A percentile compares a stretch with the other conserved stretches of the same genome.
phyloP scores from a whole-genome alignment of 108 stramenopile genomes.

The Tribonema minus region DNA sequence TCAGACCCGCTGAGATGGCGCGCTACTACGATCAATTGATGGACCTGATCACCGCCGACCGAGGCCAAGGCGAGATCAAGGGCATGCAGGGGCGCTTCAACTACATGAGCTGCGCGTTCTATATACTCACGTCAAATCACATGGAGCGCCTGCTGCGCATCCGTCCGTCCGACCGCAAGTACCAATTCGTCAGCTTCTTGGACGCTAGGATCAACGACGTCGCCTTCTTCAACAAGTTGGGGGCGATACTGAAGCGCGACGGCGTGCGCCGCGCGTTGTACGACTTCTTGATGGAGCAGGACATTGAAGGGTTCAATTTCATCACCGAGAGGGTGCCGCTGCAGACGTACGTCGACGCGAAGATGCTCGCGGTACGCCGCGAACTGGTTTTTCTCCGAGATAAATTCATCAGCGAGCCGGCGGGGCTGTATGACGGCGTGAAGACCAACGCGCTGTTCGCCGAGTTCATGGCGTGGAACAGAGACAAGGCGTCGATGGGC shows the following conservation, averaged over 20 bases:
- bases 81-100: background rate
- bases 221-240: background rate
- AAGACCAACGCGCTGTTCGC: no score
- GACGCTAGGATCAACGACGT: background rate
- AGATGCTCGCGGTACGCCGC: background rate
- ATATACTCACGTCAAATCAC: background rate
- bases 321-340: background rate
- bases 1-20: background rate
- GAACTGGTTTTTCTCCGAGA: no score
- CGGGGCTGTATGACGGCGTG: no score
- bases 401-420: no score
- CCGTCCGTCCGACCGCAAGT: background rate
- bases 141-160: background rate
- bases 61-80: background rate
- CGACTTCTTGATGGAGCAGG: background rate
- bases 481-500: background rate
- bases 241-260: background rate
- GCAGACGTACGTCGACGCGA: background rate
- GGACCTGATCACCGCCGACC: background rate
- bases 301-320: background rate
- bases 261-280: background rate
- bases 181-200: background rate
- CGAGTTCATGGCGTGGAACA: no score
- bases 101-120: background rate
- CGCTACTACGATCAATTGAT: background rate